A percentile compares a stretch with the other conserved stretches of the same genome.
phyloP scores from a whole-genome alignment of 1,284 basidiomycete genomes.

The Somion occarium region DNA sequence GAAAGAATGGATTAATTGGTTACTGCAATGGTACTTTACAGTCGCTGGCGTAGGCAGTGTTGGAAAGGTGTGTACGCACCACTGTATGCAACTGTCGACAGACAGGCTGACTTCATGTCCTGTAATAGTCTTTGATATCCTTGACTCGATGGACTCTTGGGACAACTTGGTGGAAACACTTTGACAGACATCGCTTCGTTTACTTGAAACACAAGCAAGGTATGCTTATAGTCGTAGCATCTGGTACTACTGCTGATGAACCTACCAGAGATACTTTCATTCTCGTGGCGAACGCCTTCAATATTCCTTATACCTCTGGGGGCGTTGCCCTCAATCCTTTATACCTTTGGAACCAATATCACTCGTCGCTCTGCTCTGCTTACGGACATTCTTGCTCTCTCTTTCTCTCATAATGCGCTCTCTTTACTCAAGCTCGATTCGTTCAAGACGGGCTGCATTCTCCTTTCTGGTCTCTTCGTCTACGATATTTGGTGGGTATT shows the following conservation, averaged over 20 bases:
- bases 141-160: slow-evolving; percentile 45
- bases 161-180: slow-evolving; percentile 45
- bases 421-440: slow-evolving; percentile 85
- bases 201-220: slow-evolving; percentile 40
- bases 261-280: slow-evolving; percentile 40
- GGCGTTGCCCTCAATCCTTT: slow-evolving; percentile 63
- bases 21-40: slow-evolving; percentile 77
- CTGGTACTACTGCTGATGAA: too few relatives aligned
- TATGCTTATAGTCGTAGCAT: too few relatives aligned
- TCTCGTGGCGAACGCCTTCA: slow-evolving; percentile 61
- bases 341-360: slow-evolving; percentile 44
- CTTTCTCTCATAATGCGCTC: slow-evolving; percentile 82
- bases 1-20: slow-evolving; percentile 77
- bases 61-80: slow-evolving; percentile 52
- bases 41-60: slow-evolving; percentile 59
- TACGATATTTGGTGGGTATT: slow-evolving; percentile 93
- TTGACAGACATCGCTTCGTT: slow-evolving; percentile 41
- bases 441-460: slow-evolving; percentile 83
- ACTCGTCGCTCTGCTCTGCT: slow-evolving; percentile 65
- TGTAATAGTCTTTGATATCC: slow-evolving; percentile 47
- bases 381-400: slow-evolving; percentile 79
- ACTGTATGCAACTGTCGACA: background rate
- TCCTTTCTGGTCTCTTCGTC: slow-evolving; percentile 78
- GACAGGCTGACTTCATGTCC: slow-evolving; percentile 10
- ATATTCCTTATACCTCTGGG: slow-evolving; percentile 63